A percentile compares a stretch with the other conserved stretches of the same genome.
These are phyloP conservation scores for Phytophthora sp. DNA, from an alignment of 352 stramenopile species.

Conservation along the genomic window DNA sequence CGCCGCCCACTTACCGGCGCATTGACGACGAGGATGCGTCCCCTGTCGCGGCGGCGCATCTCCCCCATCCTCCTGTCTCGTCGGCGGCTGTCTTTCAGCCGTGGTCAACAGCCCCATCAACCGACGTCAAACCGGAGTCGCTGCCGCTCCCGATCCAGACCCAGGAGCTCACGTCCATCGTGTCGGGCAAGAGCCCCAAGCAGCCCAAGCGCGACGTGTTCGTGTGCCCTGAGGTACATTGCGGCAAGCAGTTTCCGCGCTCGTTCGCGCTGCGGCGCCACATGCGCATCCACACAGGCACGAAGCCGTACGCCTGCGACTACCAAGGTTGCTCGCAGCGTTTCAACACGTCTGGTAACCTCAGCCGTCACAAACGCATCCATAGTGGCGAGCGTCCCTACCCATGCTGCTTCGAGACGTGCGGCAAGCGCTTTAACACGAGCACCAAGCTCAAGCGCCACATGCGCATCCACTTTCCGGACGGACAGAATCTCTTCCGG, in stretches of 20 bases:
- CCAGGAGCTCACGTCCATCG: neutral
- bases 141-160: neutral
- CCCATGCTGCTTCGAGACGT: slow-evolving; percentile 76
- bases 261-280: slow-evolving; percentile 85
- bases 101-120: slow-evolving; percentile 2
- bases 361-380: slow-evolving; percentile 89
- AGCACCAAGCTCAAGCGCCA: slow-evolving; percentile 92
- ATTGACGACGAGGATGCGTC: slow-evolving; percentile 36
- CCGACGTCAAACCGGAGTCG: slow-evolving; percentile 15
- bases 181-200: slow-evolving; percentile 10
- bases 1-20: slow-evolving; percentile 17
- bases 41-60: slow-evolving; percentile 33
- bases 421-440: slow-evolving; percentile 88
- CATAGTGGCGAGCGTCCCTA: slow-evolving; percentile 86
- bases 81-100: slow-evolving; percentile 12
- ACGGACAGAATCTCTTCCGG: slow-evolving; percentile 77
- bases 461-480: slow-evolving; percentile 88
- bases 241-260: slow-evolving; percentile 84
- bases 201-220: slow-evolving; percentile 49
- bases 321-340: slow-evolving; percentile 73
- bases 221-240: slow-evolving; percentile 77
- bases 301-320: slow-evolving; percentile 84
- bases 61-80: slow-evolving; percentile 41
- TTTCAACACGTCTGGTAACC: slow-evolving; percentile 90
- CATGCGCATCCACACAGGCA: slow-evolving; percentile 87